Evolutionary conservation across 176 grass and related monocot genomes (phyloP).

Genomic region (Neostapfia colusana): DNA sequence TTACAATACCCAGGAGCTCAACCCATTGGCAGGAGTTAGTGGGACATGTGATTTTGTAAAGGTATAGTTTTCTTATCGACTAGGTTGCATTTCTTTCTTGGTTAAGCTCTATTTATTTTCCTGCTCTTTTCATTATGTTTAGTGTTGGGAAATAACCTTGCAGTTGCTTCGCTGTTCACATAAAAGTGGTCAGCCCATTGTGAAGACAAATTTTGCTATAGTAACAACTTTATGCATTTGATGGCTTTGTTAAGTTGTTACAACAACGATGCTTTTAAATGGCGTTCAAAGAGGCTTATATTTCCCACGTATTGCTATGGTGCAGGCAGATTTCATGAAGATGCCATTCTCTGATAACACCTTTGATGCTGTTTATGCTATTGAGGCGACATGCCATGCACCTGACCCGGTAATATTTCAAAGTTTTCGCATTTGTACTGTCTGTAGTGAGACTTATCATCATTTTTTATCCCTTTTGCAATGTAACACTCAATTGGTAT

Average conservation of each 20-base stretch:
- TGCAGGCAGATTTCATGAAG: constrained; percentile 89
- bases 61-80: constrained; percentile 44
- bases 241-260: constrained; percentile 23
- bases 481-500: constrained; percentile 10
- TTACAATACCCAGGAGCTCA: constrained; percentile 64
- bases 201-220: not conserved
- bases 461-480: constrained; percentile 4
- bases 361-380: constrained; percentile 65
- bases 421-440: not conserved
- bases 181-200: not conserved
- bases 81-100: not conserved
- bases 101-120: not conserved
- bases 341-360: constrained; percentile 69
- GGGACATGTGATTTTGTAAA: constrained; percentile 85
- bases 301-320: constrained; percentile 24
- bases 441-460: not conserved
- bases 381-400: constrained; percentile 81
- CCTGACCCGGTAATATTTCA: constrained; percentile 54
- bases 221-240: not conserved
- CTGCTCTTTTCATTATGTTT: not conserved
- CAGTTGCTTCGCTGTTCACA: constrained; percentile 5
- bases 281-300: not conserved
- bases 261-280: constrained; percentile 6
- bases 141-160: not conserved
- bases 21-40: constrained; percentile 63